Evolutionary conservation across 2,329 filamentous ascomycete species (phyloP).

Genomic region (Claviceps paspali): DNA sequence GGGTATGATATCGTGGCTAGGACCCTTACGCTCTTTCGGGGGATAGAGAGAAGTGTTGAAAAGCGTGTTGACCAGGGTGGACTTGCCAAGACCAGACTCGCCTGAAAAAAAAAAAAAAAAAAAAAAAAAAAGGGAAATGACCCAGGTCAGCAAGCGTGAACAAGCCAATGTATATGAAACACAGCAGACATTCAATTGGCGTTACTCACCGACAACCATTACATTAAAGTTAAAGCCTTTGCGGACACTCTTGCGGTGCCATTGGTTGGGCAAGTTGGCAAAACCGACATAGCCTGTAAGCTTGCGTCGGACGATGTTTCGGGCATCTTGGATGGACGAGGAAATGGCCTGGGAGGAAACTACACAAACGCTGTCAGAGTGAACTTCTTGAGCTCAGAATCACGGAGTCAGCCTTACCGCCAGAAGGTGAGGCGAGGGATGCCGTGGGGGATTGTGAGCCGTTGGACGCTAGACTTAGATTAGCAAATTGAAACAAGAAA

Average conservation of each 20-base stretch:
- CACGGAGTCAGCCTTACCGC: slow-evolving; percentile 21
- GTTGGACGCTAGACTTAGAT: slow-evolving; percentile 25
- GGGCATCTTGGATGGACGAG: slow-evolving; percentile 49
- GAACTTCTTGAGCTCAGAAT: slow-evolving; percentile 15
- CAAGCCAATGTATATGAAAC: not conserved
- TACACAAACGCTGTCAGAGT: slow-evolving; percentile 20
- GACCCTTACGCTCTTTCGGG: slow-evolving; percentile 94
- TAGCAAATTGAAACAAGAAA: slow-evolving; percentile 1
- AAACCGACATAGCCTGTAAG: slow-evolving; percentile 97
- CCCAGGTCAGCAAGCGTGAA: not conserved
- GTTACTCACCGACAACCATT: slow-evolving; percentile 91
- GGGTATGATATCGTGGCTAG: slow-evolving; percentile 93
- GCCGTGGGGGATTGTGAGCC: slow-evolving; percentile 27
- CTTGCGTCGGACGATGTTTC: slow-evolving; percentile 96
- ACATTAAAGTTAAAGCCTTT: slow-evolving; percentile 99
- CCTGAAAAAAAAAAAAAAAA: slow-evolving; percentile 50
- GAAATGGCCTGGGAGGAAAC: slow-evolving; percentile 19
- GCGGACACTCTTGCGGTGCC: slow-evolving; percentile 99
- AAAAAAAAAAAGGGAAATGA: too few species aligned
- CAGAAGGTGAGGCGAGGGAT: slow-evolving; percentile 25
- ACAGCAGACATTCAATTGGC: not conserved
- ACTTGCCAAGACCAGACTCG: slow-evolving; percentile 98
- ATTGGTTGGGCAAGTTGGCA: slow-evolving; percentile 97
- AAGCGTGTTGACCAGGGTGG: slow-evolving; percentile 94
- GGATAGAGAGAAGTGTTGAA: slow-evolving; percentile 99